These are phyloP conservation scores for Starmerella floris DNA, from an alignment of 805 yeast genomes.

Conservation along the genomic window DNA sequence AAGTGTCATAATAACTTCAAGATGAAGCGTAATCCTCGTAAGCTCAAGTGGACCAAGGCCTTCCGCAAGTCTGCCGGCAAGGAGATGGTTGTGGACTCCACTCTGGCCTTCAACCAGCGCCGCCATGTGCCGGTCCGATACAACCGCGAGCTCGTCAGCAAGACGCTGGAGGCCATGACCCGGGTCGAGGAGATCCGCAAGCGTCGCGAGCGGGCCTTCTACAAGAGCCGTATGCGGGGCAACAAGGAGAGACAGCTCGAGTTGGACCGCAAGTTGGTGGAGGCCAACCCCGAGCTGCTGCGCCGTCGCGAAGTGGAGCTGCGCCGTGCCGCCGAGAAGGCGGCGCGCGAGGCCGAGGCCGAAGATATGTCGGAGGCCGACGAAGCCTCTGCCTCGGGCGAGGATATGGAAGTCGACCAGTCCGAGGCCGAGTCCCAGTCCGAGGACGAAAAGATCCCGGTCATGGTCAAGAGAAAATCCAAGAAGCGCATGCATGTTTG, in stretches of 20 bases:
- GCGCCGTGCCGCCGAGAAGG: slow-evolving; percentile 50
- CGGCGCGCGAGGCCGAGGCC: slow-evolving; percentile 34
- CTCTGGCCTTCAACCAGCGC: slow-evolving; percentile 90
- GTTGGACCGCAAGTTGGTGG: slow-evolving; percentile 79
- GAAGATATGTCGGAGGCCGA: slow-evolving; percentile 35
- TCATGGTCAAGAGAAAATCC: slow-evolving; percentile 52
- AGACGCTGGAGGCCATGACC: slow-evolving; percentile 88
- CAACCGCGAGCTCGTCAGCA: slow-evolving; percentile 88
- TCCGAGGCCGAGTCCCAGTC: slow-evolving; percentile 21
- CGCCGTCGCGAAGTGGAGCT: slow-evolving; percentile 88
- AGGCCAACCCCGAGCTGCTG: slow-evolving; percentile 74
- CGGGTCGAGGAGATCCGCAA: slow-evolving; percentile 92
- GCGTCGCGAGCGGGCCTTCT: slow-evolving; percentile 95
- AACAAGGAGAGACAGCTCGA: slow-evolving; percentile 78
- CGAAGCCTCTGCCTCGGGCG: slow-evolving; percentile 27
- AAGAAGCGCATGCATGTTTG: slow-evolving; percentile 22
- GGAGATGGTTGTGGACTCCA: slow-evolving; percentile 93
- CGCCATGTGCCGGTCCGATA: slow-evolving; percentile 97
- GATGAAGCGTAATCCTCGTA: slow-evolving; percentile 96
- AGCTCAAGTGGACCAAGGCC: slow-evolving; percentile 96
- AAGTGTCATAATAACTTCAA: slow-evolving; percentile 96
- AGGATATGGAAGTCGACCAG: slow-evolving; percentile 32
- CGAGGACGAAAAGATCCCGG: slow-evolving; percentile 35
- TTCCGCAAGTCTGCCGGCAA: slow-evolving; percentile 98
- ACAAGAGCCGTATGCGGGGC: slow-evolving; percentile 98